These are phyloP conservation scores for Hordeum marinum DNA, from an alignment of 176 grass and related monocot species.

Conservation along the genomic window DNA sequence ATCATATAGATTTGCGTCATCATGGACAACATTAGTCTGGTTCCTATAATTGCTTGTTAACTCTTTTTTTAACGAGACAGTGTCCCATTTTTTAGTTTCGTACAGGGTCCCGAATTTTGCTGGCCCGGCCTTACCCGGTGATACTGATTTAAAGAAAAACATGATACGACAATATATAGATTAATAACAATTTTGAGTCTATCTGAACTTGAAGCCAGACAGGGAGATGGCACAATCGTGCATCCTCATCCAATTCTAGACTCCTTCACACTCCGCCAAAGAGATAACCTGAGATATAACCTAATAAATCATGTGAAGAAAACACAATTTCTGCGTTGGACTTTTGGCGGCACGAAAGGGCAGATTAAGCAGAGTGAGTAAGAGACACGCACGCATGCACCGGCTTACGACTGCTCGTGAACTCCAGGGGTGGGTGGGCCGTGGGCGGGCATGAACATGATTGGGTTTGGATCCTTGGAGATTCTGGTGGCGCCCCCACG, in stretches of 20 bases:
- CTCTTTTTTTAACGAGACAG: too few species aligned
- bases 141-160: too few species aligned
- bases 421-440: too few species aligned
- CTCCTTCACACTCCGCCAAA: neutral
- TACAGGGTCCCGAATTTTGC: too few species aligned
- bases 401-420: neutral
- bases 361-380: neutral
- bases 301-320: neutral
- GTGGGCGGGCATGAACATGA: neutral
- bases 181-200: neutral
- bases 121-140: too few species aligned
- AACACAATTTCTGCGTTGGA: neutral
- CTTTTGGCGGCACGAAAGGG: neutral
- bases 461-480: constrained; percentile 32
- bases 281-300: neutral
- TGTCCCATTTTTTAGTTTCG: too few species aligned
- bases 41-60: too few species aligned
- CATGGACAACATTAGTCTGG: too few species aligned
- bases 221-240: neutral
- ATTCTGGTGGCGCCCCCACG: constrained; percentile 19
- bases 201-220: neutral
- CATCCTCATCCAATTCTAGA: neutral
- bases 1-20: too few species aligned
- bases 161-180: neutral
- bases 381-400: neutral